Base-by-base conservation (phyloP, 2,329 filamentous ascomycete species). In the Pseudogymnoascus sp. region DNA sequence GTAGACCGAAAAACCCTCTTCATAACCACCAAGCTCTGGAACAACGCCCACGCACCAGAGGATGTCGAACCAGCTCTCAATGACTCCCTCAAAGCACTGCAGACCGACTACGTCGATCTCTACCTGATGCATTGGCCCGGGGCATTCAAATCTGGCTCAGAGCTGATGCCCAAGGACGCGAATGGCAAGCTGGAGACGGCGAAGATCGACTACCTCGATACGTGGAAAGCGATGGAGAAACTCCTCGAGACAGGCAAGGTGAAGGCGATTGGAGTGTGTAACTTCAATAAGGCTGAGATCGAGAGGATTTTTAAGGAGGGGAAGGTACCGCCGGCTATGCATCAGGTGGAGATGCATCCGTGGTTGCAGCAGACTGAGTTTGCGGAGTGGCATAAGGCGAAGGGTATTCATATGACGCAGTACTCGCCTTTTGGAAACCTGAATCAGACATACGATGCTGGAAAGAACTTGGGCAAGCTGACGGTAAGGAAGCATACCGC, bases 21-120 rank as follows among this genome's bases (percentile, higher is more conserved):
- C 66, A 76, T 84, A 62, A 86, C 84, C n/a, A 81, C 80, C 67
- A 87, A 87, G 76, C 76, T 86, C 11, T 87, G 83, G 83, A 85
- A 85, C 75, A 83, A 70, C 48, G 67, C 71, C 16, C 74, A 77
- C 63, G 66, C 69, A 34, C 73, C 73, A 2, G 71, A 74, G 25
- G 73, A 76, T 66, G 73, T 76, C 1, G 71, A 73, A 31, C 65
- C 67, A 41, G 72, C 71, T 10, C 63, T 77, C n/a, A 71, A 77
- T 62, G 67, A 68, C 11, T 73, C 74, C 3, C 68, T 78, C 25
- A 71, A 74, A 54, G 74, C 75, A 34, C 73, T 78, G 6, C 69
- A 70, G 28, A 68, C 76, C 31, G 74, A 76, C 54, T 78, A 79
- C 65, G 67, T 78, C 41, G 76, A 79, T 62, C 69, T 79, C 0